Evolutionary conservation across 768 basidiomycete genomes (phyloP).

Genomic region (Tulasnella sp.): DNA sequence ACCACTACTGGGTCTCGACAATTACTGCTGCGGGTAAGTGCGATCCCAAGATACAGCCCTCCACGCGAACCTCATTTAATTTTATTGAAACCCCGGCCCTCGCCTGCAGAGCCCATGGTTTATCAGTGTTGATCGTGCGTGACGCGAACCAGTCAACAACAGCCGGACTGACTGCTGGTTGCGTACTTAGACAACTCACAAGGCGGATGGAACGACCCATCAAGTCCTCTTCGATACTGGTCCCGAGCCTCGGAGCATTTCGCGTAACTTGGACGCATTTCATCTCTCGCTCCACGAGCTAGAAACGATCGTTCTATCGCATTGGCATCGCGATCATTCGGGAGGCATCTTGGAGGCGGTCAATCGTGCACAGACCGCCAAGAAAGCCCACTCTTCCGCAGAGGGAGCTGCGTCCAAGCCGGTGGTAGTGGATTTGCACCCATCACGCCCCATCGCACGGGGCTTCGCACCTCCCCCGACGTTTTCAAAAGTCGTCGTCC

Average conservation of each 20-base stretch:
- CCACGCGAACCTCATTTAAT: conserved; percentile 21
- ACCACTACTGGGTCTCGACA: conserved; percentile 58
- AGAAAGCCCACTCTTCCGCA: not conserved
- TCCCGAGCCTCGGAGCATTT: conserved; percentile 60
- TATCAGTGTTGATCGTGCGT: conserved; percentile 65
- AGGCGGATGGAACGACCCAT: conserved; percentile 25
- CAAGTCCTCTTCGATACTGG: conserved; percentile 75
- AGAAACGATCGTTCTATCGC: conserved; percentile 49
- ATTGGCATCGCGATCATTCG: conserved; percentile 72
- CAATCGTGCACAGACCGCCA: not conserved
- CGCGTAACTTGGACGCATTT: conserved; percentile 57
- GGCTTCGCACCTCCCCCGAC: conserved; percentile 59
- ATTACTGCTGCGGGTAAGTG: conserved; percentile 40
- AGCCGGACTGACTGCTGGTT: too few relatives aligned
- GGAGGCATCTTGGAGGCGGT: conserved; percentile 41
- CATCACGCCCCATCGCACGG: conserved; percentile 55
- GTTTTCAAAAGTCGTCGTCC: conserved; percentile 43
- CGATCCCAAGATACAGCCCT: conserved; percentile 22
- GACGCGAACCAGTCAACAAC: too few relatives aligned
- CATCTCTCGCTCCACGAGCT: conserved; percentile 41
- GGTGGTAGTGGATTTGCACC: conserved; percentile 62
- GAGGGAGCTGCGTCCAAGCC: conserved; percentile 18
- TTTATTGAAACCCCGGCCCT: not conserved
- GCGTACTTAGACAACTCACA: not conserved
- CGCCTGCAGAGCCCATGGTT: conserved; percentile 63